phyloP scores from a whole-genome alignment of 345 rosid species.

The Syzygium grande region DNA sequence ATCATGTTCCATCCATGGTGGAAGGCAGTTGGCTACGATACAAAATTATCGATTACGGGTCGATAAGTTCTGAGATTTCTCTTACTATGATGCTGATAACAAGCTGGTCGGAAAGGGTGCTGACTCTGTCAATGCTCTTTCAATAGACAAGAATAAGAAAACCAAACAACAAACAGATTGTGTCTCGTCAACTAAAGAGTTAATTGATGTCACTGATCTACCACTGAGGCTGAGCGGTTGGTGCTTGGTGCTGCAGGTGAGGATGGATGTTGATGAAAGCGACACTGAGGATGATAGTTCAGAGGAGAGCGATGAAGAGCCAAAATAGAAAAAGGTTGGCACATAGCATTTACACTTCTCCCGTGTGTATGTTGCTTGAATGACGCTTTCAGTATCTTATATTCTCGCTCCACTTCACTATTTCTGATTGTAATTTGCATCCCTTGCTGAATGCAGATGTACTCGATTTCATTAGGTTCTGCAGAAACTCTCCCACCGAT shows the following conservation, averaged over 20 bases:
- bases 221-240: neutral
- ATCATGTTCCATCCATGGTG: neutral
- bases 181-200: neutral
- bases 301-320: conserved; percentile 37
- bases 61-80: neutral
- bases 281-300: conserved; percentile 34
- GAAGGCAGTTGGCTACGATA: neutral
- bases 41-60: no score
- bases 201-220: neutral
- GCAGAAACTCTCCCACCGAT: no score
- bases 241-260: neutral
- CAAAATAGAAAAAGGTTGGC: conserved; percentile 36
- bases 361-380: neutral
- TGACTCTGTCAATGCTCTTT: neutral
- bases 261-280: conserved; percentile 24
- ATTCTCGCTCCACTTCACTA: no score
- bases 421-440: no score
- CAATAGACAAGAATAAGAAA: neutral
- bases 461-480: no score
- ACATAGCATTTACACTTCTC: neutral
- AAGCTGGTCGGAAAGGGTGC: neutral
- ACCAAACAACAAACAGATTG: neutral
- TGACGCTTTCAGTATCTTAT: neutral
- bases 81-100: neutral
- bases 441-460: no score